Conservation (phyloP, 2,329 filamentous ascomycete species). For the Nothophaeocryptopus gaeumannii region DNA sequence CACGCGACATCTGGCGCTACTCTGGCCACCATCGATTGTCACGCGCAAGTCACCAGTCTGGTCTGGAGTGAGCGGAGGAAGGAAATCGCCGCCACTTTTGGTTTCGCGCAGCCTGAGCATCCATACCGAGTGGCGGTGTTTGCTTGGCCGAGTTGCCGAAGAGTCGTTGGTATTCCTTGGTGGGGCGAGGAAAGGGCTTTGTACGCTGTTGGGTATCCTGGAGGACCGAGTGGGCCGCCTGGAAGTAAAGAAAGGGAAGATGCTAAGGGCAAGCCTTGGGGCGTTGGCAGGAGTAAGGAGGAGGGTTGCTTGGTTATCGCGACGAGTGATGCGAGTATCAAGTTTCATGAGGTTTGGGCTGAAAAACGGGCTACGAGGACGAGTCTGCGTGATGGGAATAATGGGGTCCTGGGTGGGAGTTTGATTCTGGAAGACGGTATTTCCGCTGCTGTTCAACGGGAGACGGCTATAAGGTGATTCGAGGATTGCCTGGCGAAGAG, state of each 20-base stretch:
- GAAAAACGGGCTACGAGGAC: slow-evolving; percentile 32
- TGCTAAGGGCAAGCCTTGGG: slow-evolving; percentile 45
- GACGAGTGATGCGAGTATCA: slow-evolving; percentile 85
- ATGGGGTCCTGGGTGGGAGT: slow-evolving; percentile 68
- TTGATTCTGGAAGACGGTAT: slow-evolving; percentile 80
- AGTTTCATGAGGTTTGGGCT: slow-evolving; percentile 90
- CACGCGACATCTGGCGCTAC: slow-evolving; percentile 79
- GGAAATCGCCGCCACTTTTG: slow-evolving; percentile 91
- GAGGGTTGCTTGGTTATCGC: slow-evolving; percentile 89
- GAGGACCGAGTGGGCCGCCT: slow-evolving; percentile 48
- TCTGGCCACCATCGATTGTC: slow-evolving; percentile 86
- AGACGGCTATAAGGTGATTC: slow-evolving; percentile 38
- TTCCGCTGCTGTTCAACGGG: slow-evolving; percentile 70
- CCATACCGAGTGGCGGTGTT: slow-evolving; percentile 87
- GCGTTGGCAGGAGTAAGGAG: slow-evolving; percentile 57
- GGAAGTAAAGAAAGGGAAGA: slow-evolving; percentile 14
- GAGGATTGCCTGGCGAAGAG: too few relatives aligned
- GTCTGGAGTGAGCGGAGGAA: slow-evolving; percentile 72
- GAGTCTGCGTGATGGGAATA: slow-evolving; percentile 33
- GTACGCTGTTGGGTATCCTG: slow-evolving; percentile 83
- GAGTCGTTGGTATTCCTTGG: slow-evolving; percentile 84
- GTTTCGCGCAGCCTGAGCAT: slow-evolving; percentile 88
- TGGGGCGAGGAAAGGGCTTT: slow-evolving; percentile 74
- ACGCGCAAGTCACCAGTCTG: slow-evolving; percentile 87
- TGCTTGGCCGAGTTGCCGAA: slow-evolving; percentile 86